Evolutionary conservation across 306 rosid genomes (phyloP), one percentile per base, ranked within the genome.

Genomic region (Cicer judaicum): DNA sequence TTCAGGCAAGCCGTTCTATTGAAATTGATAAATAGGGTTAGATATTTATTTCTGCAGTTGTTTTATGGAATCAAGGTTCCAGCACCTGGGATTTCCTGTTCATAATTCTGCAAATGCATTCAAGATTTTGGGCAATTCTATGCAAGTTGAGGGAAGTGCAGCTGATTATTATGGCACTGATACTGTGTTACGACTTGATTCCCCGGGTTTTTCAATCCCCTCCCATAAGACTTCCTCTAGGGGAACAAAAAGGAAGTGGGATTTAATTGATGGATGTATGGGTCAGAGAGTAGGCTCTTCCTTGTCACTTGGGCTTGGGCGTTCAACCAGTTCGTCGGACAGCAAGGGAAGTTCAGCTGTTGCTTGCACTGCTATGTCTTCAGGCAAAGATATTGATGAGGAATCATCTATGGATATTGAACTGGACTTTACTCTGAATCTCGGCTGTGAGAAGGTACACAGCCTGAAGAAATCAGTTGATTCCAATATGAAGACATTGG

Each of bases 341-440:
- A 93, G 98, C 84, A 91, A 93, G 83, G 98, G 93, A 24, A 93
- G 97, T 81, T 89, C 97, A 24, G 96, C 84, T 18, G 85, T 93
- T 40, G 97, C 88, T 77, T 89, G 97, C 92, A 85, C 95, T 70
- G 86, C 90, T 56, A 68, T 89, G 82, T 93, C 98, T 73, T 93
- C 98, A 24, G 89, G 90, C 64, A 91, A 93, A 87, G 97, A 93
- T 77, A 88, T 78, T 3, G 98, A 93, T 44, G 98, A 91, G 75
- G 96, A 89, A 83, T 86, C 98, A 34, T 89, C 97, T 2, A 88
- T 91, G 91, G 93, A 89, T 85, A 72, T 93, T 36, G 96, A 84
- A 24, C 79, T 93, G 79, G 93, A 89, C 81, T 90, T 93, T 47
- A 18, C 90, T 14, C 87, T 89, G n/a, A 87, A 87, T 74, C 83